These are phyloP conservation scores for Hypoxylon cercidicola DNA, from an alignment of 495 filamentous ascomycete species.

Conservation along the genomic window DNA sequence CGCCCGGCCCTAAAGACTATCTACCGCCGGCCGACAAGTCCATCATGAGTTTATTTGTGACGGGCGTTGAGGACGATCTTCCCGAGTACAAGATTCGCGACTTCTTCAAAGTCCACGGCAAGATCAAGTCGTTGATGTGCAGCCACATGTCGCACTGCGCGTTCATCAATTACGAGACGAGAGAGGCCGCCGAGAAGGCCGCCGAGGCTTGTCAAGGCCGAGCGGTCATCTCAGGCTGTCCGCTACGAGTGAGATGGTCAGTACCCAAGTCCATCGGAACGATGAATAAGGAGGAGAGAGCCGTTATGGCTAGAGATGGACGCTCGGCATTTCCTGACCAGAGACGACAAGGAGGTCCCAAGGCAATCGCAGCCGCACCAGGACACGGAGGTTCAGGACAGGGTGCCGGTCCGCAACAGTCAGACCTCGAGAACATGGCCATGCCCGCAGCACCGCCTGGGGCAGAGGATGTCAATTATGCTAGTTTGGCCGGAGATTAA, in stretches of 20 bases:
- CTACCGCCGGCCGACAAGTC: conserved; percentile 82
- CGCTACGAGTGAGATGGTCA: conserved; percentile 89
- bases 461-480: conserved; percentile 81
- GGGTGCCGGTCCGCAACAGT: conserved; percentile 47
- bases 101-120: conserved; percentile 88
- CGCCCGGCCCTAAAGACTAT: conserved; percentile 83
- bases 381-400: conserved; percentile 35
- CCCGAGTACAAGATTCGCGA: conserved; percentile 90
- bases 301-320: conserved; percentile 78
- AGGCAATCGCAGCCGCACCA: conserved; percentile 48
- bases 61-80: conserved; percentile 94
- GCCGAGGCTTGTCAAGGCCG: conserved; percentile 87
- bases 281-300: conserved; percentile 83
- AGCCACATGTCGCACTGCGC: conserved; percentile 97
- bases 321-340: conserved; percentile 63
- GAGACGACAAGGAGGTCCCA: conserved; percentile 38
- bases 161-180: conserved; percentile 90
- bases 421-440: conserved; percentile 60
- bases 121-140: conserved; percentile 88
- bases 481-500: conserved; percentile 84
- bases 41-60: conserved; percentile 91
- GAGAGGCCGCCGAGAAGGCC: conserved; percentile 84
- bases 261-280: conserved; percentile 89
- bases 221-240: conserved; percentile 84
- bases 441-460: conserved; percentile 85